Evolutionary conservation across 495 filamentous ascomycete genomes (phyloP), one percentile per base, ranked within the genome.

Genomic region (Annulohypoxylon nitens): DNA sequence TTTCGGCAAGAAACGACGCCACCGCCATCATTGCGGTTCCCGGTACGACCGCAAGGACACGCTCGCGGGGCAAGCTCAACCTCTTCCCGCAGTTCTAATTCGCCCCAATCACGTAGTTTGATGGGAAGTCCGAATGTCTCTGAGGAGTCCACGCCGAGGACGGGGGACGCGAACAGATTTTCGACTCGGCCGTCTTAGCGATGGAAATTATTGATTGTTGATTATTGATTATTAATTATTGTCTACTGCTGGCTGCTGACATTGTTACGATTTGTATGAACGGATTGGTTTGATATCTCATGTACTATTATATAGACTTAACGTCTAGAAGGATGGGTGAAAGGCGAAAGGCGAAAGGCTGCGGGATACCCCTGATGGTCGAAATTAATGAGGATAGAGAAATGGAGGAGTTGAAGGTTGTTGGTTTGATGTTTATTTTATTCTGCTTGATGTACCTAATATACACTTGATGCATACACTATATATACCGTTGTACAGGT

Each of bases 101-200:
- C 50, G 37, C 67, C 67, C 7, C 48, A 69, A 16, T 10, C 59
- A 39, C 67, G 58, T 12, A 63, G 37, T 26, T 64, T 65, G n/a
- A 60, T 70, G 12, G 54, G 66, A n/a, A 70, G 47, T 20, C 41
- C 61, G 26, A 39, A 69, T 14, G 4, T 59, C 18, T 50, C 65
- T 16, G 54, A 50, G 6, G 53, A 69, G 16, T 60, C 23, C 4
- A 63, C 39, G 0, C 54, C 60, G 39, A 59, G 41, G 34, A 30
- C 14, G n/a, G 61, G 20, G 18, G 26, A 8, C 30, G n/a, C 34
- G 9, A 37, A 45, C 43, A 23, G 34, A 18, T 34, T 43, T 25
- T 59, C 61, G 45, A 61, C 43, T 18, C 33, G 47, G 45, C 51
- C 54, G 11, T 41, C 18, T 3, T 57, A 47, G 48, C 11, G 26